Percentiles rank a stretch among this genome's conserved stretches.
Conservation (phyloP, 805 yeast genomes). For the Kluyveromyces siamensis region DNA sequence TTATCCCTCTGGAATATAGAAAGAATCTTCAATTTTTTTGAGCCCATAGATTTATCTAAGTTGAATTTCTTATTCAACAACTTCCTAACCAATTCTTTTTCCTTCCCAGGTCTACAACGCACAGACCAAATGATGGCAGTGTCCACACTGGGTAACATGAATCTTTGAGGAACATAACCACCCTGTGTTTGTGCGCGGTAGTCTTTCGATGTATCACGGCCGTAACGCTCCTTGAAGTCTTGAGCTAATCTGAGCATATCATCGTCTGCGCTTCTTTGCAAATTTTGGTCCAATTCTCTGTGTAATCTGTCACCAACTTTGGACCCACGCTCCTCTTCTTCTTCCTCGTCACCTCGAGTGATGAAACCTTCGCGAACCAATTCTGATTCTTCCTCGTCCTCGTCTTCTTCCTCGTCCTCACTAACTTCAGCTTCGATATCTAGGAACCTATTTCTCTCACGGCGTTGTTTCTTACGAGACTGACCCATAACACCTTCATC, state of each 20-base stretch:
- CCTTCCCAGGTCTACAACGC: constrained; percentile 87
- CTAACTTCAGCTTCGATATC: constrained; percentile 99
- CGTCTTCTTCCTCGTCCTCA: constrained; percentile 89
- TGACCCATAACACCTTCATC: constrained; percentile 45
- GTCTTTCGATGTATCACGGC: constrained; percentile 70
- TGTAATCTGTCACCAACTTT: constrained; percentile 70
- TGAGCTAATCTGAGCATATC: constrained; percentile 94
- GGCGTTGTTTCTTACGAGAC: constrained; percentile 37
- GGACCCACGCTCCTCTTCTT: constrained; percentile 45
- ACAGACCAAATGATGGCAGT: constrained; percentile 96
- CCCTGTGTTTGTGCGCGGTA: constrained; percentile 70
- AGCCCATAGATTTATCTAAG: constrained; percentile 51
- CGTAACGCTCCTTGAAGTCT: constrained; percentile 84
- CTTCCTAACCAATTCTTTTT: constrained; percentile 81
- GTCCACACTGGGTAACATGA: constrained; percentile 88
- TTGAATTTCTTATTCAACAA: constrained; percentile 77
- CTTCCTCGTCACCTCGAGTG: constrained; percentile 45
- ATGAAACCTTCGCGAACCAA: constrained; percentile 74
- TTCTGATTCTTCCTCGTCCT: constrained; percentile 91
- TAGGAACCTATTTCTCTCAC: constrained; percentile 70
- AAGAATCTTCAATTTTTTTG: constrained; percentile 71
- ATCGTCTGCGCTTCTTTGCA: constrained; percentile 81
- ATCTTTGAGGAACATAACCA: constrained; percentile 84
- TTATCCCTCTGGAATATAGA: constrained; percentile 93
- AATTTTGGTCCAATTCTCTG: constrained; percentile 80